Percentiles rank a stretch among this genome's conserved stretches.
Evolutionary conservation across 2,329 filamentous ascomycete genomes (phyloP).

Genomic region (Metarhizium album): DNA sequence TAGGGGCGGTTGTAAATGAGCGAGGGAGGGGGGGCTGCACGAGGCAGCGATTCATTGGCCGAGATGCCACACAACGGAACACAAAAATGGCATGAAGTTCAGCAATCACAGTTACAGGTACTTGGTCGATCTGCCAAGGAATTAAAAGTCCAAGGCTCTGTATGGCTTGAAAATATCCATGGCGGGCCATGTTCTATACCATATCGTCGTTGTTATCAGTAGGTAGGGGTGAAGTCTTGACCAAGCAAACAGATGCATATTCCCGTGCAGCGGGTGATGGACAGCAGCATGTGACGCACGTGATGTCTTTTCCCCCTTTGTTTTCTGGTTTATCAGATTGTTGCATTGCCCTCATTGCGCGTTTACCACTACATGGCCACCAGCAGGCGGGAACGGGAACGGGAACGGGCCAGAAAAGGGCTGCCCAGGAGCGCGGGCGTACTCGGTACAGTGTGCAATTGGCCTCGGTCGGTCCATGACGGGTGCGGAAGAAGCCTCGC

Average conservation of each 20-base stretch:
- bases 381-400: not conserved
- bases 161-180: not conserved
- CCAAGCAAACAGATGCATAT: not conserved
- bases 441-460: too few species aligned
- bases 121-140: not conserved
- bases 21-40: not conserved
- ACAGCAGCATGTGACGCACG: not conserved
- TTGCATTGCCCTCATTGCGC: not conserved
- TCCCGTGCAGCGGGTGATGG: not conserved
- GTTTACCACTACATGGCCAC: not conserved
- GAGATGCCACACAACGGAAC: not conserved
- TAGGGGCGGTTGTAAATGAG: not conserved
- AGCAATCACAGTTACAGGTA: too few species aligned
- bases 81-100: too few species aligned
- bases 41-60: not conserved
- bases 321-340: not conserved
- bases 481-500: too few species aligned
- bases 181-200: not conserved
- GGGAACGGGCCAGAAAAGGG: too few species aligned
- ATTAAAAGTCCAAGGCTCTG: not conserved
- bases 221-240: not conserved
- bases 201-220: not conserved
- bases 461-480: too few species aligned
- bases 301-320: not conserved
- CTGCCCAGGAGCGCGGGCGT: too few species aligned